Conservation (phyloP, 2,329 filamentous ascomycete species). For the Xylaria polymorpha region DNA sequence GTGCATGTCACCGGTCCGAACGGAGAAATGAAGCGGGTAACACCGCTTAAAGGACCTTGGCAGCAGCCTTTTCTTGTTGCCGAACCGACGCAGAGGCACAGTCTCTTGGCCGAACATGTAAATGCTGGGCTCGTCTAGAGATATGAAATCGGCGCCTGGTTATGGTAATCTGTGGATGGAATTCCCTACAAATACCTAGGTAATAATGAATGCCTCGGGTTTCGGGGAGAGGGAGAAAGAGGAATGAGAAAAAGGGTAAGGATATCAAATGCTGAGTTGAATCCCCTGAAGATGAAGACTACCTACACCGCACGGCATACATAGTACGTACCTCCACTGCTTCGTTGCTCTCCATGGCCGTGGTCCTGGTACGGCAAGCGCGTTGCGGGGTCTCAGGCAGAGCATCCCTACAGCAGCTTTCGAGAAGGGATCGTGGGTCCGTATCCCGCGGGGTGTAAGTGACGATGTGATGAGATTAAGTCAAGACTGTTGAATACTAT, state of each 20-base stretch:
- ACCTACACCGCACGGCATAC: constrained; percentile 1
- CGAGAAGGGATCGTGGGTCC: constrained; percentile 17
- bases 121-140: constrained; percentile 19
- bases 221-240: background rate
- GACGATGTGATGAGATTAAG: constrained; percentile 1
- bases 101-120: constrained; percentile 9
- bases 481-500: background rate
- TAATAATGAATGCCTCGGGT: background rate
- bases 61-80: constrained; percentile 7
- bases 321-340: constrained; percentile 11
- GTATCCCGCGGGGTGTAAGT: constrained; percentile 24
- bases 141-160: constrained; percentile 10
- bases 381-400: constrained; percentile 25
- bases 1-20: constrained; percentile 6
- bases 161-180: constrained; percentile 4
- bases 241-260: background rate
- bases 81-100: constrained; percentile 1
- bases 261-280: background rate
- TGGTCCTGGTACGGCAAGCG: constrained; percentile 35
- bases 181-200: constrained; percentile 1
- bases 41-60: constrained; percentile 22
- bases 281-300: constrained; percentile 1
- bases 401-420: constrained; percentile 6
- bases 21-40: constrained; percentile 10
- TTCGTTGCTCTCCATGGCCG: constrained; percentile 25